Base-by-base conservation (phyloP, 2,329 filamentous ascomycete species). In the Tolypocladium sp. region DNA sequence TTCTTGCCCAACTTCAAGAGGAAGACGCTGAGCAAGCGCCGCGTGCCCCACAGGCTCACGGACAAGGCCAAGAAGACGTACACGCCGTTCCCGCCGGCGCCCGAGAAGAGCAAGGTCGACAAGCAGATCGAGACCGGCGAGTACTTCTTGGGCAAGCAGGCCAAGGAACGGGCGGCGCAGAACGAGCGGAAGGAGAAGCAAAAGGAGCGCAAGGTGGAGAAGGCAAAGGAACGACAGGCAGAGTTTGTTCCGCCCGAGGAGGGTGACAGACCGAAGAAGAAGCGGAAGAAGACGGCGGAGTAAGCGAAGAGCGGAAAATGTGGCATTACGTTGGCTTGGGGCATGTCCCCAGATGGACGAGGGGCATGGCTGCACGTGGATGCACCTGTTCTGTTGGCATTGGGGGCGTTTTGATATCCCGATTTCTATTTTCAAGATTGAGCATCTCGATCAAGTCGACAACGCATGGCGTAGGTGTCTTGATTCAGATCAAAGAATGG, bases 41-140 rank as follows among this genome's bases (percentile, higher is more conserved):
- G 85, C 65, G 85, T 87, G 67, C 95, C 94, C 0, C 84, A 85
- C 80, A 91, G 90, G 69, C 87, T 99, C 71, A 91, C 85, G 58
- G 92, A 99, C 80, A 99, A 99, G 83, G 76, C 80, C 71, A 96
- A 93, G 83, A 97, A 96, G 83, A 76, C 81, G 15, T 99, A 97
- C 80, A 99, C 95, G 64, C 93, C 94, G 12, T 99, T 99, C 86
- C 94, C 94, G 55, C 94, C 94, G 8, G 85, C 92, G 51, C 92
- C 92, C 65, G 93, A 99, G 82, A 96, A 96, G 90, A 97, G 92
- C 85, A 99, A 97, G 85, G 84, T 99, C 67, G 94, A 99, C 76
- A 77, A 92, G 75, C 93, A 99, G 82, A 96, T 99, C 78, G 94
- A 99, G 80, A 92, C 86, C 67, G 93, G 94, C 76, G 93, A 97